Conservation (phyloP, 129 eudicot species). For the Saussurea involucrata region DNA sequence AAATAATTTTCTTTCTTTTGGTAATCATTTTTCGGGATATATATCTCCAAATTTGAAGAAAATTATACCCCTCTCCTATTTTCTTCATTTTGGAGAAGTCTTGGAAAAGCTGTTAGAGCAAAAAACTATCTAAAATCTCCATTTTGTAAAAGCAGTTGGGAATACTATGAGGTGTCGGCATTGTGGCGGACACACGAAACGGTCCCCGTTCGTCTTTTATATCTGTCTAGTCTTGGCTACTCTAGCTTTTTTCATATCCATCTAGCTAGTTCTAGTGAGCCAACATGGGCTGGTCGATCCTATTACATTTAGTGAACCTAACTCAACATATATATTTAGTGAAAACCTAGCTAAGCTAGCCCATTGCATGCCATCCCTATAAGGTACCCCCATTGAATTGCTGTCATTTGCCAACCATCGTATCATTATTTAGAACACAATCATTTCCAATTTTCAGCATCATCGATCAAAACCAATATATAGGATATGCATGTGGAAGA, state of each 20-base stretch:
- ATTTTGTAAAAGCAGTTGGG: no score
- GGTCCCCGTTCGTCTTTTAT: neutral
- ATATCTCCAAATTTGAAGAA: no score
- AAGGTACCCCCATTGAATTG: neutral
- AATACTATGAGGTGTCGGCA: neutral
- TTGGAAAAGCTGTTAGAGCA: no score
- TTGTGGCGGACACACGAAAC: neutral
- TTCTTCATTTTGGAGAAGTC: no score
- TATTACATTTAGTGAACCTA: neutral
- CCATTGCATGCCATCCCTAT: neutral
- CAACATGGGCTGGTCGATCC: neutral
- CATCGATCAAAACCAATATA: neutral
- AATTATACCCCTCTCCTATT: no score
- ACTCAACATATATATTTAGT: neutral
- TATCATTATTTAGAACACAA: neutral
- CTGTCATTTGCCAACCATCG: neutral
- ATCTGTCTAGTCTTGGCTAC: neutral
- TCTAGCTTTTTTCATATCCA: neutral
- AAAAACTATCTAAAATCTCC: no score
- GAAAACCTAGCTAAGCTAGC: neutral
- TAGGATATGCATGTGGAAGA: neutral
- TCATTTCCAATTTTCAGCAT: neutral
- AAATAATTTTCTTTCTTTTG: no score
- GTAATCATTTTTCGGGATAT: no score
- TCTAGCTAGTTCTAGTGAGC: neutral